Evolutionary conservation across 208 protist species (phyloP).

Genomic region (Crithidia acanthocephali): DNA sequence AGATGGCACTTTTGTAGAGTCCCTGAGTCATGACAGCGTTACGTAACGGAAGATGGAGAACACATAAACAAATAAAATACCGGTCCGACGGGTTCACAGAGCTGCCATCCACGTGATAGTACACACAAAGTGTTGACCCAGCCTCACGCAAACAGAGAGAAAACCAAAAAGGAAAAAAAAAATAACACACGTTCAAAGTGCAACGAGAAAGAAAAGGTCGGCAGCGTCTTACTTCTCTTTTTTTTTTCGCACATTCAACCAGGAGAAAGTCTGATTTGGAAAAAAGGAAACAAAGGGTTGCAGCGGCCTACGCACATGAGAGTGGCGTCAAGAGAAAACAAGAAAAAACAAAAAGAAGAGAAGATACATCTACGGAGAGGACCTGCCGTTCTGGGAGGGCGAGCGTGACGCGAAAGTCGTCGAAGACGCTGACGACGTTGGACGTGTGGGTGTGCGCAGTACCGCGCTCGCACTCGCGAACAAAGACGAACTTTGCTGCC

Average conservation of each 20-base stretch:
- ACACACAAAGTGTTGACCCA: neutral
- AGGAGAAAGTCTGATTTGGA: no score
- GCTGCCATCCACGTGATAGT: neutral
- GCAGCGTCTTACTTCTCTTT: no score
- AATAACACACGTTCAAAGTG: no score
- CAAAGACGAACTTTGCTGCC: neutral
- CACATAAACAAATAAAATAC: neutral
- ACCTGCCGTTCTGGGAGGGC: neutral
- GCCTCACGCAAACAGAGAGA: neutral
- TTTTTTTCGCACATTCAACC: no score
- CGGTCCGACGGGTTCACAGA: no score
- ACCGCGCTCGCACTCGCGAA: neutral
- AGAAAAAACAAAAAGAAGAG: neutral
- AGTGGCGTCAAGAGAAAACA: neutral
- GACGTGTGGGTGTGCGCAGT: neutral
- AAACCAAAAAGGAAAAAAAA: no score
- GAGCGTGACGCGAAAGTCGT: neutral
- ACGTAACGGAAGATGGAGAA: no score
- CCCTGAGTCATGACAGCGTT: no score
- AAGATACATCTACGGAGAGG: neutral
- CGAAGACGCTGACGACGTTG: neutral
- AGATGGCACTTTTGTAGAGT: no score
- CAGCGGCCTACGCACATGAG: neutral
- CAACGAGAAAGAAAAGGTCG: no score
- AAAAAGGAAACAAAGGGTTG: neutral